A percentile compares a stretch with the other conserved stretches of the same genome.
These are phyloP conservation scores for Dendrothele bispora DNA, from an alignment of 768 basidiomycete genomes.

Conservation along the genomic window DNA sequence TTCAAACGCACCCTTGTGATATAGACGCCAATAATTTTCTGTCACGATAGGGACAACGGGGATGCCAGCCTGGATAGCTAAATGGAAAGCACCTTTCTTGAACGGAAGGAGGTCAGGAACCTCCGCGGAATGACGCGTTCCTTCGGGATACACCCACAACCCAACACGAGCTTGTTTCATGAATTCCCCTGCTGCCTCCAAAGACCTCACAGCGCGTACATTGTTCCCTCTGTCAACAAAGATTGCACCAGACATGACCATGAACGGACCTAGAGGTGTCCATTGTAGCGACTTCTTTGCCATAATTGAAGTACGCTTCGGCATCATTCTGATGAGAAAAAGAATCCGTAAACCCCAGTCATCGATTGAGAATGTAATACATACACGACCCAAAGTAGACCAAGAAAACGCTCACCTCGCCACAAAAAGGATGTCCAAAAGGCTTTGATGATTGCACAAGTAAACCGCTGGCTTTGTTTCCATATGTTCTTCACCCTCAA, in stretches of 20 bases:
- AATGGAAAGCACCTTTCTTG: conserved; percentile 98
- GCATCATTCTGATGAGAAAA: conserved; percentile 64
- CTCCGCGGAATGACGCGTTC: conserved; percentile 77
- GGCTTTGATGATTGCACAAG: conserved; percentile 91
- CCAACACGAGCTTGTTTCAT: conserved; percentile 75
- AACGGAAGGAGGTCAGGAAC: conserved; percentile 75
- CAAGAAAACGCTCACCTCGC: conserved; percentile 57
- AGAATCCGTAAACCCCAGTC: no score
- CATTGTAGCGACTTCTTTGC: conserved; percentile 89
- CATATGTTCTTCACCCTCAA: conserved; percentile 88
- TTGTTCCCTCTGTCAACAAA: conserved; percentile 90
- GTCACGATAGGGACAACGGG: conserved; percentile 91
- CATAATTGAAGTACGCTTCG: conserved; percentile 81
- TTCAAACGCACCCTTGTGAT: conserved; percentile 75
- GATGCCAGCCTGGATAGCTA: conserved; percentile 87
- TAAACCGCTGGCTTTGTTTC: conserved; percentile 61
- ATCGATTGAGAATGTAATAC: conserved; percentile 6
- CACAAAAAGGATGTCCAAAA: conserved; percentile 82
- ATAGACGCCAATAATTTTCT: conserved; percentile 92
- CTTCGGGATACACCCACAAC: conserved; percentile 96
- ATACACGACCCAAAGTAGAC: conserved; percentile 6
- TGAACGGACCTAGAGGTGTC: conserved; percentile 88
- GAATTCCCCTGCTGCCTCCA: conserved; percentile 72
- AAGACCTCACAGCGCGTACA: conserved; percentile 67
- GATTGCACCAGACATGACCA: conserved; percentile 86